Conservation (phyloP, 768 basidiomycete genomes). For the Rhizopogon vesiculosus region DNA sequence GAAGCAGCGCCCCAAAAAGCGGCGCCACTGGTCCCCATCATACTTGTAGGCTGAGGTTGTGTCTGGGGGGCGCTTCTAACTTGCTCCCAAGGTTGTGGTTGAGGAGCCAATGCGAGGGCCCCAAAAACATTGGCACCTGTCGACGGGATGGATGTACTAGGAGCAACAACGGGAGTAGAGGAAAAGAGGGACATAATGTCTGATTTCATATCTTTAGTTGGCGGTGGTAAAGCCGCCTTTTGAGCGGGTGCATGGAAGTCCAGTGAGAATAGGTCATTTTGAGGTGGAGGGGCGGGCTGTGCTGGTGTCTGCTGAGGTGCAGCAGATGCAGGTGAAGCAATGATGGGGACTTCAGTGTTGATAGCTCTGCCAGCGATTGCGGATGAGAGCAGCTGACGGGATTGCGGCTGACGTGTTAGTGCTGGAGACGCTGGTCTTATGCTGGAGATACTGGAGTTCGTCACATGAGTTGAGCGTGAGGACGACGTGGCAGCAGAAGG, state of each 20-base stretch:
- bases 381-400: conserved; percentile 22
- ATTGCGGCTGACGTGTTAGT: conserved; percentile 26
- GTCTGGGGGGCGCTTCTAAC: conserved; percentile 18
- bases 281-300: conserved; percentile 30
- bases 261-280: conserved; percentile 75
- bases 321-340: conserved; percentile 6
- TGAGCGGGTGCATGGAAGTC: conserved; percentile 69
- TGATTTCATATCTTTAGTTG: conserved; percentile 72
- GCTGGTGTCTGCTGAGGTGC: conserved; percentile 13
- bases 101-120: conserved; percentile 27
- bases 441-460: conserved; percentile 15
- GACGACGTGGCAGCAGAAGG: neutral
- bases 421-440: conserved; percentile 26
- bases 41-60: conserved; percentile 35
- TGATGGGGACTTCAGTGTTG: conserved; percentile 6
- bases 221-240: conserved; percentile 24
- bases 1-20: conserved; percentile 66
- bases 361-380: conserved; percentile 34
- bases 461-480: conserved; percentile 7
- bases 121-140: conserved; percentile 29
- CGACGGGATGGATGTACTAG: conserved; percentile 12
- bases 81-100: conserved; percentile 17
- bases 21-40: conserved; percentile 50
- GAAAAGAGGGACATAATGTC: conserved; percentile 86
- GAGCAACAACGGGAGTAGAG: conserved; percentile 24